Conservation (phyloP, 75 land plant species). For the Sequoiadendron giganteum region DNA sequence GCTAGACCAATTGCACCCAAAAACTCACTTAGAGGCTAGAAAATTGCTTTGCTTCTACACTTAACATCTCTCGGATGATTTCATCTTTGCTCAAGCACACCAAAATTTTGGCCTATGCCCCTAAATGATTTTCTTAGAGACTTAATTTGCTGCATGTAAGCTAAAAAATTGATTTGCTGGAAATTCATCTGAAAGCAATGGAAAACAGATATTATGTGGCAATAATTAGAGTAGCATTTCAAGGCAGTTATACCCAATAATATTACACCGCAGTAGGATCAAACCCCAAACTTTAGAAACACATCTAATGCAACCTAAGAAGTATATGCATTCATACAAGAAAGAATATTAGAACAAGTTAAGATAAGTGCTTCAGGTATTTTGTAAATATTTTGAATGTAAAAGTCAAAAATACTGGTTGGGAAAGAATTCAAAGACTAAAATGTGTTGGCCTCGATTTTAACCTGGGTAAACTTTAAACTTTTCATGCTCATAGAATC, state of each 20-base stretch:
- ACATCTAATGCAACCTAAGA: not conserved
- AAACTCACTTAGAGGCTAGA: not conserved
- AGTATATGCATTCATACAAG: not conserved
- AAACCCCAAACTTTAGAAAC: not conserved
- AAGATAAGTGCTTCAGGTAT: not conserved
- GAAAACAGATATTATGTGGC: not conserved
- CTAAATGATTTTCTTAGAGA: not conserved
- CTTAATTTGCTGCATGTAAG: not conserved
- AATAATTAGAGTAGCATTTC: not conserved
- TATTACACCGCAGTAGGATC: not conserved
- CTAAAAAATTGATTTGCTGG: not conserved
- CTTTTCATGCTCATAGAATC: too few relatives aligned
- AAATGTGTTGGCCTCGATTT: too few relatives aligned
- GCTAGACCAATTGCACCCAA: not conserved
- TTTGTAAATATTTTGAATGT: not conserved
- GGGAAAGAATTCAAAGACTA: not conserved
- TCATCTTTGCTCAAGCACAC: not conserved
- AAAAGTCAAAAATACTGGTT: not conserved
- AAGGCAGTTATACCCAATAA: not conserved
- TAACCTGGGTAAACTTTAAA: too few relatives aligned
- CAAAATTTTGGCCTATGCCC: not conserved
- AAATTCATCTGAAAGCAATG: not conserved
- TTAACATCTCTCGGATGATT: not conserved
- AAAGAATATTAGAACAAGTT: not conserved
- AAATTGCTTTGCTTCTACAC: too few relatives aligned